Base-by-base conservation (phyloP, 1,284 basidiomycete genomes). In the Boletus sp. region DNA sequence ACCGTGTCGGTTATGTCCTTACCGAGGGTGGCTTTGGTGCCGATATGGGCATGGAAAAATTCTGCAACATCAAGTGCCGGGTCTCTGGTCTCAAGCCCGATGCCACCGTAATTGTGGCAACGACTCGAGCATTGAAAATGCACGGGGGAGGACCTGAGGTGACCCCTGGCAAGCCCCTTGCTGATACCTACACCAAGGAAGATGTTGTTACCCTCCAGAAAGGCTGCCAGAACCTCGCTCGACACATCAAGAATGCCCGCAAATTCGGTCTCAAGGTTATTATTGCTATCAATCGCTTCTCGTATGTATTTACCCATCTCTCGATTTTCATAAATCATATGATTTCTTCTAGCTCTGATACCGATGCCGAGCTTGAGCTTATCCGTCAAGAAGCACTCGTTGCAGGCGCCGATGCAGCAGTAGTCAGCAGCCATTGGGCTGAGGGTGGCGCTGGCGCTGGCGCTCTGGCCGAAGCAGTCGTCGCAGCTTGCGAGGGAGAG, bases 41-140 rank as follows among this genome's bases (percentile, higher is more conserved):
- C 20, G 95, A 99, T 70, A 99, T 99, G 82, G 95, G 94, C 55
- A 92, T 94, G 91, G 91, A 94, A 73, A 94, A 99, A 72, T 99
- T 99, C 80, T 98, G 94, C 80, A 97, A 99, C 74, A 99, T 99
- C 80, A 99, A 99, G 73, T 98, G 95, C 68, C 85, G 96, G 50
- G 80, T 92, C 49, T 94, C 91, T 54, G 95, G 94, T 26, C 81
- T 99, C 55, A 85, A 76, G 48, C 96, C 96, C 14, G 93, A 99
- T 69, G 95, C 94, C 2, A 88, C 89, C 27, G 84, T 99, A 53
- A 90, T 99, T 57, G 95, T 99, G 43, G 96, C 96, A 2, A 99
- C 95, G 1, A 95, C 96, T 33, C 88, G 95, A 55, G 95, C 95
- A 17, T 75, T 99, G 56, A 99, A 99, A 81, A 99, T 98, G 91